These are phyloP conservation scores for Colletotrichum sp. DNA, from an alignment of 2,329 filamentous ascomycete genomes.

Conservation along the genomic window DNA sequence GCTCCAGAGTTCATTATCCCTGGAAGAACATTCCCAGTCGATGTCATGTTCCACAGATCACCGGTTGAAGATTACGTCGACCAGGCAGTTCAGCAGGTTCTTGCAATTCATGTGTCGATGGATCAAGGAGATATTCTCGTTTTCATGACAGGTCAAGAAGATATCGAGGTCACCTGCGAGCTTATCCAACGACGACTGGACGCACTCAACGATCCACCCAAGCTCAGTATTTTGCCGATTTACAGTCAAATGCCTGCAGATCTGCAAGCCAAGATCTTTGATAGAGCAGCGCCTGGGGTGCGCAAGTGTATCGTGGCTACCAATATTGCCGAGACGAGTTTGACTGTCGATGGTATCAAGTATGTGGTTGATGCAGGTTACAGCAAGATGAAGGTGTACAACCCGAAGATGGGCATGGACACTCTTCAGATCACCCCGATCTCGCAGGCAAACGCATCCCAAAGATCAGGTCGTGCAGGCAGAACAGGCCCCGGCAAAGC, in stretches of 20 bases:
- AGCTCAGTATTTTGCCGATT: conserved; percentile 92
- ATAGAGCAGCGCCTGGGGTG: conserved; percentile 86
- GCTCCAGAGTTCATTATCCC: conserved; percentile 97
- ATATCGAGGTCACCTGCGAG: conserved; percentile 97
- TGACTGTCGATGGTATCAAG: conserved; percentile 99
- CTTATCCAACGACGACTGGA: conserved; percentile 86
- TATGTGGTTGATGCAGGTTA: conserved; percentile 97
- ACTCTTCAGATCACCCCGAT: conserved; percentile 97
- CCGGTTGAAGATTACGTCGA: conserved; percentile 98
- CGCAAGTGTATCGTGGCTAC: conserved; percentile 98
- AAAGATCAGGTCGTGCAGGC: conserved; percentile 91
- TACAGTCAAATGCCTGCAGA: conserved; percentile 99
- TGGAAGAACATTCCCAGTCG: conserved; percentile 94
- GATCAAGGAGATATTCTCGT: conserved; percentile 92
- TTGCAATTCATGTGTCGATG: conserved; percentile 96
- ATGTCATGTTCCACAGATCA: conserved; percentile 92
- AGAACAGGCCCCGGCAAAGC: conserved; percentile 95
- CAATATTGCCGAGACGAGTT: conserved; percentile 96
- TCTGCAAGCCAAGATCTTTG: conserved; percentile 96
- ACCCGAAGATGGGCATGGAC: conserved; percentile 99
- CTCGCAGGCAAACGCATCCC: conserved; percentile 93
- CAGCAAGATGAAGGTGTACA: conserved; percentile 98
- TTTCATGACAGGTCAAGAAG: conserved; percentile 99
- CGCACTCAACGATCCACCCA: conserved; percentile 90
- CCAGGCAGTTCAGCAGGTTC: conserved; percentile 91